A percentile compares a stretch with the other conserved stretches of the same genome.
Evolutionary conservation across 495 filamentous ascomycete species (phyloP).

Genomic region (Saxophila tyrrhenica): DNA sequence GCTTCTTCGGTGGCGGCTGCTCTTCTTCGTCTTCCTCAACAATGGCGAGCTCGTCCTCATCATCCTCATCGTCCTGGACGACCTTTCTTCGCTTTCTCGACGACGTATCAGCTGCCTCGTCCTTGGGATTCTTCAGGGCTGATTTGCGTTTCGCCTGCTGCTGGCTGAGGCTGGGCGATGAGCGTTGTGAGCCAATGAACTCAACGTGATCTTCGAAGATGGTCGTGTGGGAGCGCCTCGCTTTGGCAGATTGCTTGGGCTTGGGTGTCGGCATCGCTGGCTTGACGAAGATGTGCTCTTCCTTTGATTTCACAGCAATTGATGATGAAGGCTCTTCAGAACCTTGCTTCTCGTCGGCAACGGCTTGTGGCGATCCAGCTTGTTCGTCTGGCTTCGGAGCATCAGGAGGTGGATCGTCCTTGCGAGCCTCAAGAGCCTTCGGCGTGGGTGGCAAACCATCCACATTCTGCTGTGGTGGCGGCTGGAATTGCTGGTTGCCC

Average conservation of each 20-base stretch:
- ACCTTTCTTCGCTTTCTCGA: slow-evolving; percentile 2
- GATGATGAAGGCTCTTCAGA: background rate
- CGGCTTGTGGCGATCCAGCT: background rate
- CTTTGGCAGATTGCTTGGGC: slow-evolving; percentile 5
- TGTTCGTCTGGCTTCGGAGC: background rate
- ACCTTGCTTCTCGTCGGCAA: background rate
- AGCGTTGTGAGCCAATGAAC: slow-evolving; percentile 3
- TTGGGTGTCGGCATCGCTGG: slow-evolving; percentile 4
- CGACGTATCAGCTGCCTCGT: background rate
- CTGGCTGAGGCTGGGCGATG: slow-evolving; percentile 11
- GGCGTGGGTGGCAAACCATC: background rate
- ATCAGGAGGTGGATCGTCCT: background rate
- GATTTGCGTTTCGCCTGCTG: slow-evolving; percentile 8
- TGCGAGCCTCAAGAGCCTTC: background rate
- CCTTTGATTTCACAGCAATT: background rate
- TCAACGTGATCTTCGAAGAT: slow-evolving; percentile 20
- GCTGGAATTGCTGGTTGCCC: background rate
- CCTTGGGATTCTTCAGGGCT: background rate
- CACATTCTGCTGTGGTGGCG: background rate
- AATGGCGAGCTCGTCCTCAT: slow-evolving; percentile 6
- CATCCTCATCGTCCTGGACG: slow-evolving; percentile 5
- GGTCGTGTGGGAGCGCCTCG: slow-evolving; percentile 16
- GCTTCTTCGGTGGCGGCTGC: slow-evolving; percentile 1
- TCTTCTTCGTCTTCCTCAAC: background rate
- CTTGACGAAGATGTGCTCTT: slow-evolving; percentile 17